Percentiles rank a stretch among this genome's conserved stretches.
These are phyloP conservation scores for Silene latifolia DNA, from an alignment of 148 eudicot genomes.

Conservation along the genomic window DNA sequence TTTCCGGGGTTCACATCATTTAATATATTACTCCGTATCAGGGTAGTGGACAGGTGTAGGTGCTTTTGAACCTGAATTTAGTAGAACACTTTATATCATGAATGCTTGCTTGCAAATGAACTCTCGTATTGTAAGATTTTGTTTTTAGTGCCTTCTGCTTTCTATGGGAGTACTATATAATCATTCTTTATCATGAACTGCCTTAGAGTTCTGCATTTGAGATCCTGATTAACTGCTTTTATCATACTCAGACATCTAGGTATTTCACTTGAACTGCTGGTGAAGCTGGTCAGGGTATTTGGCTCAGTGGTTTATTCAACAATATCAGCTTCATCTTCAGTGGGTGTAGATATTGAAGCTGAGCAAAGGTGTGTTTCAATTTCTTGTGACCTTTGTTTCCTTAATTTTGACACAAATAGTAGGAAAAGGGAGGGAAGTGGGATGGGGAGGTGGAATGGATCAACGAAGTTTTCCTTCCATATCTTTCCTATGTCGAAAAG, in stretches of 20 bases:
- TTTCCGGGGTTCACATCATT: background rate
- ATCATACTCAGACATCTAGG: conserved; percentile 58
- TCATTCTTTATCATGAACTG: background rate
- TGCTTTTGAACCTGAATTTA: background rate
- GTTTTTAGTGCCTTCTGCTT: background rate
- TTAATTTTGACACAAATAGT: background rate
- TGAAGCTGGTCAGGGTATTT: conserved; percentile 82
- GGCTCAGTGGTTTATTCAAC: conserved; percentile 88
- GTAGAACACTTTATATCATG: background rate
- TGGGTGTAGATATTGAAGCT: conserved; percentile 97
- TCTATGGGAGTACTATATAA: background rate
- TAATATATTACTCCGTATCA: background rate
- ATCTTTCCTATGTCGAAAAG: background rate
- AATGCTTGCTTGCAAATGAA: background rate
- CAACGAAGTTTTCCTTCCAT: background rate
- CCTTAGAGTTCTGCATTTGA: background rate
- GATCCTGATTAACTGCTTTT: conserved; percentile 11
- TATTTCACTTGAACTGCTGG: conserved; percentile 79
- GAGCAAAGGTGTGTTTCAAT: conserved; percentile 66
- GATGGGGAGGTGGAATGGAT: no score
- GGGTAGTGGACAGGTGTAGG: background rate
- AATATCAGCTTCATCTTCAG: conserved; percentile 75
- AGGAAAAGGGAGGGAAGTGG: no score
- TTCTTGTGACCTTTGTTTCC: background rate
- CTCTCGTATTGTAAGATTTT: background rate